Evolutionary conservation across 257 asterid genomes (phyloP), one percentile per base, ranked within the genome.

Genomic region (Buddleja alternifolia): DNA sequence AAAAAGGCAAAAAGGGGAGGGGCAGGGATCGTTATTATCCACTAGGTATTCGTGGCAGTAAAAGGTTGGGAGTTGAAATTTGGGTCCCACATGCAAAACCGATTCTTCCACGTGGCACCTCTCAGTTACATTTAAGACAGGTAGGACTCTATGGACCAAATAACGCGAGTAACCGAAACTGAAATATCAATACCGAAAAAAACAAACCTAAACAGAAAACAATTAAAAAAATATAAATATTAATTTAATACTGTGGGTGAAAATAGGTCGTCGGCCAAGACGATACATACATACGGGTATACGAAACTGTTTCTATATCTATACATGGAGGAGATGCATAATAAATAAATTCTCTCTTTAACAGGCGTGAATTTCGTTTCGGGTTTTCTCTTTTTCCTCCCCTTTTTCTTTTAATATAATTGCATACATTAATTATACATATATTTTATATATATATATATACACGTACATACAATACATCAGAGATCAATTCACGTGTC

Each of bases 161-260:
- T 61, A 54, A 66, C 73, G 80, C 69, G 75, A 77, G 56, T 83
- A 86, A 89, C 96, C 62, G 87, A 73, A 86, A 81, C 78, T 55
- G 62, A 81, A 25, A 64, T n/a, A 60, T 62, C 36, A 48, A 47
- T n/a, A 59, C 40, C 12, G 21, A 53, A 55, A 48, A 10, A 58
- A 46, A 23, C 6, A 41, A 14, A 72, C 21, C 11, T 11, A 16
- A 58, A 20, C 8, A 25, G 19, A 53, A n/a, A 40, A 36, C 46
- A 17, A 12, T 1, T 7, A 24, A 8, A 10, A 42, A 34, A 11
- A 20, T 4, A 54, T 4, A 40, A 24, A 66, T 2, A 17, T 9
- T 37, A 15, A 24, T 50, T 66, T 47, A 14, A 39, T 53, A 40
- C 17, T 4, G 16, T 54, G n/a, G n/a, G 50, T 32, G 70, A 54